Evolutionary conservation across 2,329 filamentous ascomycete genomes (phyloP), one percentile per base, ranked within the genome.

Genomic region (Curvularia sp.): DNA sequence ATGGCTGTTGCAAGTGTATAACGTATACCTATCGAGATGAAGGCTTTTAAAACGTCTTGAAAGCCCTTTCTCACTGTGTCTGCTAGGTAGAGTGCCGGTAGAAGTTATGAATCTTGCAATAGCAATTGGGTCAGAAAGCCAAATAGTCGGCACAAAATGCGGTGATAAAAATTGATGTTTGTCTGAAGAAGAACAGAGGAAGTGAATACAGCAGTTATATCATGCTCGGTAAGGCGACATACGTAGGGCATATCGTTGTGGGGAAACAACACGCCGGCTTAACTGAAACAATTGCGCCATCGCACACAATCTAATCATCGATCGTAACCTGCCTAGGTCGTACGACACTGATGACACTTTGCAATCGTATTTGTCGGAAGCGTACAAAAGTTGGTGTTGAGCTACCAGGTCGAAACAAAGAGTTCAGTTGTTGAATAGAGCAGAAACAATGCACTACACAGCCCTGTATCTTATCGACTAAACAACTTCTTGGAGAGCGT

Each of bases 251-350:
- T 60, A 54, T 57, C 54, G 58, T 51, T 52, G 49, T 47, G 55
- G 45, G 53, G 55, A 58, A 52, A 64, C n/a, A n/a, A 21, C 15
- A 19, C 43, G 49, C 42, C 59, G 55, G 61, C 52, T 32, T 46
- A 45, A 62, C 38, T 34, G 45, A 49, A 49, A 23, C 45, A 54
- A 70, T 74, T 68, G 73, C 73, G 71, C 71, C 69, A 75, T 75
- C 72, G 73, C 73, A 74, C 72, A 73, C 72, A 70, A 74, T 74
- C 51, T 53, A 49, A 51, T 52, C 49, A 52, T 27, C 55, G 47
- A 55, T 52, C 59, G 23, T 38, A 30, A 5, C 54, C 32, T 53
- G 28, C 28, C 55, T 53, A 46, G 39, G 42, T 46, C 45, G 41
- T 38, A 55, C 57, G 25, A 23, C 6, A 48, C 41, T 47, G 53